phyloP scores from a whole-genome alignment of 2,329 filamentous ascomycete genomes.

The Rachicladosporium sp. region DNA sequence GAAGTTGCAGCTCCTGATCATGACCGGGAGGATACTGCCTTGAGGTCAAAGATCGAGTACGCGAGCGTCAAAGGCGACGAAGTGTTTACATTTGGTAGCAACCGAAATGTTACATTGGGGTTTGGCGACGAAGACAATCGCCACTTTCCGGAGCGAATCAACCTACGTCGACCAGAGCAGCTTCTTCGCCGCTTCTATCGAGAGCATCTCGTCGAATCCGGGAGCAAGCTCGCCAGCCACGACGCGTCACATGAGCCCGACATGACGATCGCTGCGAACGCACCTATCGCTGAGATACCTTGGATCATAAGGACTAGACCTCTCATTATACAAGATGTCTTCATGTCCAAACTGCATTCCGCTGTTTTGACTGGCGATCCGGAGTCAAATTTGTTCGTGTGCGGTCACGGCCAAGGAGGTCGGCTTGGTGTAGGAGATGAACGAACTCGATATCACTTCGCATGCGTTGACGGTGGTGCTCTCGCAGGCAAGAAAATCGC shows the following conservation, averaged over 20 bases:
- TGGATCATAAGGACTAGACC: conserved; percentile 59
- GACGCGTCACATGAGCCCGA: conserved; percentile 18
- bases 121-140: conserved; percentile 93
- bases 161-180: conserved; percentile 62
- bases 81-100: conserved; percentile 87
- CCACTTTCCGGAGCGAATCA: conserved; percentile 78
- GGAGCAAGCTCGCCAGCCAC: conserved; percentile 26
- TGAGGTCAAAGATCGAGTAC: conserved; percentile 3
- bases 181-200: conserved; percentile 61
- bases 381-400: conserved; percentile 82
- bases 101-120: conserved; percentile 85
- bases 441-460: conserved; percentile 75
- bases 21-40: conserved; percentile 1
- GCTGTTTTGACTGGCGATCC: conserved; percentile 79
- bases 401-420: conserved; percentile 81
- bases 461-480: conserved; percentile 63
- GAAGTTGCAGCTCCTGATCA: conserved; percentile 10
- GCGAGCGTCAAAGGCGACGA: conserved; percentile 57
- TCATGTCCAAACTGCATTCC: conserved; percentile 83
- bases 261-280: conserved; percentile 11
- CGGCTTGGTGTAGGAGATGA: conserved; percentile 83
- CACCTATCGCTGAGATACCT: conserved; percentile 49
- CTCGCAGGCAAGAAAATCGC: conserved; percentile 62
- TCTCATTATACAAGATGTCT: conserved; percentile 65
- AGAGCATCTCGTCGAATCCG: conserved; percentile 45